phyloP scores from a whole-genome alignment of 2,329 filamentous ascomycete species.

The Diaporthe ilicicola region DNA sequence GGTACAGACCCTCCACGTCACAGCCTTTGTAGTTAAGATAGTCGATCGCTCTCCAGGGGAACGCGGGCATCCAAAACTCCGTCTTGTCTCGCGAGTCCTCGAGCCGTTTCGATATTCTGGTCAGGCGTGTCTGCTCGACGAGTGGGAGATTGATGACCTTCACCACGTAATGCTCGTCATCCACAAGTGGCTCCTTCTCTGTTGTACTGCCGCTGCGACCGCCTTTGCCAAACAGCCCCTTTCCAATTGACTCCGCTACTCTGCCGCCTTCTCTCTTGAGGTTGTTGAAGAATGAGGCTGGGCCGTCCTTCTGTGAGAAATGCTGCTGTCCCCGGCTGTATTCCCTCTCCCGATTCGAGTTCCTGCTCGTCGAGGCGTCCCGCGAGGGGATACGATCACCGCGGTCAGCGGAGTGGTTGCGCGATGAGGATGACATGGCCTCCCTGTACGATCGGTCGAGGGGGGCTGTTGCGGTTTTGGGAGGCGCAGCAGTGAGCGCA shows the following conservation, averaged over 20 bases:
- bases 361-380: constrained; percentile 53
- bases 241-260: constrained; percentile 82
- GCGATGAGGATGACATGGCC: constrained; percentile 70
- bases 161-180: constrained; percentile 84
- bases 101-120: constrained; percentile 88
- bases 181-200: constrained; percentile 71
- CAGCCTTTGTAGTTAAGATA: constrained; percentile 95
- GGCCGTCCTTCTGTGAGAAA: constrained; percentile 62
- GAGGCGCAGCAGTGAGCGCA: constrained; percentile 49
- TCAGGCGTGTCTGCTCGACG: constrained; percentile 88
- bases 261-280: constrained; percentile 77
- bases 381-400: constrained; percentile 46
- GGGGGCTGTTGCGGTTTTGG: constrained; percentile 70
- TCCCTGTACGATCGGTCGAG: constrained; percentile 74
- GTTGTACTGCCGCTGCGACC: constrained; percentile 75
- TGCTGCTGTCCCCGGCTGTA: constrained; percentile 56
- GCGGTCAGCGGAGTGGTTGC: constrained; percentile 80
- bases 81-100: constrained; percentile 93
- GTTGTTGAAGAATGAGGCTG: constrained; percentile 71
- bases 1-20: constrained; percentile 92
- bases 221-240: constrained; percentile 83
- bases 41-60: constrained; percentile 95
- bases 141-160: constrained; percentile 88
- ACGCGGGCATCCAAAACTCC: constrained; percentile 97
- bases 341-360: constrained; percentile 56